Percentiles rank a stretch among this genome's conserved stretches.
Conservation (phyloP, 208 protist species). For the Porcisia hertigi region DNA sequence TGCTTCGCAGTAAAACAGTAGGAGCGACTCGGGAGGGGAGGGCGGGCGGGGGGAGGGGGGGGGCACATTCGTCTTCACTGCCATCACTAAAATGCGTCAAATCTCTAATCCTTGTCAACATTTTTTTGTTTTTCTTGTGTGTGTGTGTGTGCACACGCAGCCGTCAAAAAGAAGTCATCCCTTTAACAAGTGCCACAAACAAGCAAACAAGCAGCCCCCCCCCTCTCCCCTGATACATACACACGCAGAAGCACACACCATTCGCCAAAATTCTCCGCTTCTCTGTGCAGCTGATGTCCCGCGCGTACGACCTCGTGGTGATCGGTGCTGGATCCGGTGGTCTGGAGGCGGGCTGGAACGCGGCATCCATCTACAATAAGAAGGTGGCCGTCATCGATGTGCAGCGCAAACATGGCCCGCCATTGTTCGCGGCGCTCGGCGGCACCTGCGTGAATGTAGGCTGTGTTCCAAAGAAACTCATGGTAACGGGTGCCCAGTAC, state of each 20-base stretch:
- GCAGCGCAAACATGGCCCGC: slow-evolving; percentile 77
- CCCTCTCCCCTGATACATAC: no score
- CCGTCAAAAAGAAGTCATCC: background rate
- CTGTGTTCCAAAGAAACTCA: slow-evolving; percentile 90
- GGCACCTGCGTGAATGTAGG: slow-evolving; percentile 90
- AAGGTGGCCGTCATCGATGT: slow-evolving; percentile 89
- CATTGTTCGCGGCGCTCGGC: slow-evolving; percentile 76
- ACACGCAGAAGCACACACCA: background rate
- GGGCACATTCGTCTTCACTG: no score
- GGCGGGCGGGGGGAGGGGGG: no score
- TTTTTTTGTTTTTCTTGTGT: no score
- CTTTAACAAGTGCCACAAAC: background rate
- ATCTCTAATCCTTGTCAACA: no score
- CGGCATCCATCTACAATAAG: slow-evolving; percentile 80
- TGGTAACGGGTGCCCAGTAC: slow-evolving; percentile 88
- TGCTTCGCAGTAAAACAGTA: no score
- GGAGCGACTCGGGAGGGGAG: no score
- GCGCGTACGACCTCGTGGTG: slow-evolving; percentile 88
- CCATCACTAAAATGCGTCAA: no score
- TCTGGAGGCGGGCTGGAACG: slow-evolving; percentile 87
- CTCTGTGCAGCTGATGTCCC: slow-evolving; percentile 48
- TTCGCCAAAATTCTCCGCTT: slow-evolving; percentile 56
- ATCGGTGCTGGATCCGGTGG: slow-evolving; percentile 89
- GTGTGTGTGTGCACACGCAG: no score
- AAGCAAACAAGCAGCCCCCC: no score